Base-by-base conservation (phyloP, 75 land plant genomes). In the Chamaecyparis obtusa region DNA sequence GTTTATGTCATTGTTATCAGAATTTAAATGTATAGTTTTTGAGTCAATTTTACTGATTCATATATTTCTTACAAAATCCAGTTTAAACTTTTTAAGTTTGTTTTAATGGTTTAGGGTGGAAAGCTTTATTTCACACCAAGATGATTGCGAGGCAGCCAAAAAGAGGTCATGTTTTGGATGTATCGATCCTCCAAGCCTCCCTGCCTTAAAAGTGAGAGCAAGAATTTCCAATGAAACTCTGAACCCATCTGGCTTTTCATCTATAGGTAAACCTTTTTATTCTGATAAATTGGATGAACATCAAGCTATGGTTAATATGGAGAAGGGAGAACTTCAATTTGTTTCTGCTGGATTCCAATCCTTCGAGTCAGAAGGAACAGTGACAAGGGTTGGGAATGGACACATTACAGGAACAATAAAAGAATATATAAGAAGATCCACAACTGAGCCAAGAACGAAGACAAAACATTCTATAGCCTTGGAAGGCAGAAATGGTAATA, bases 81-180 rank as follows among this genome's bases (percentile, higher is more conserved):
- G 41, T 2, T 39, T 39, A 39, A 39, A n/a, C n/a, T 39, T 46
- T 6, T 46, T 6, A n/a, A n/a, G n/a, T n/a, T n/a, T n/a, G n/a
- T 7, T 46, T 0, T 8, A 9, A 33, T 32, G 33, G n/a, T 75
- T 71, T 89, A 98, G 99, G 84, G 99, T 98, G 4, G 99, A 98
- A 93, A 95, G 98, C 89, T 98, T 98, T 93, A 98, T 98, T 0
- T 98, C 96, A 89, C 99, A 98, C 87, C 99, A 98, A 89, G 99
- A 98, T 67, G 83, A 94, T 15, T 98, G 99, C 90, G 90, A 69
- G 6, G 88, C 86, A 7, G 92, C 90, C 32, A 89, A 87, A n/a
- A 77, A 78, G 17, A 86, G 32, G 71, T 21, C 83, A n/a, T 8
- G 10, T 11, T 30, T 74, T n/a, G 77, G 77, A 30, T 74, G 35